Percentiles rank a stretch among this genome's conserved stretches.
Evolutionary conservation across 2,329 filamentous ascomycete genomes (phyloP).

Genomic region (Calonectria leucothoes): DNA sequence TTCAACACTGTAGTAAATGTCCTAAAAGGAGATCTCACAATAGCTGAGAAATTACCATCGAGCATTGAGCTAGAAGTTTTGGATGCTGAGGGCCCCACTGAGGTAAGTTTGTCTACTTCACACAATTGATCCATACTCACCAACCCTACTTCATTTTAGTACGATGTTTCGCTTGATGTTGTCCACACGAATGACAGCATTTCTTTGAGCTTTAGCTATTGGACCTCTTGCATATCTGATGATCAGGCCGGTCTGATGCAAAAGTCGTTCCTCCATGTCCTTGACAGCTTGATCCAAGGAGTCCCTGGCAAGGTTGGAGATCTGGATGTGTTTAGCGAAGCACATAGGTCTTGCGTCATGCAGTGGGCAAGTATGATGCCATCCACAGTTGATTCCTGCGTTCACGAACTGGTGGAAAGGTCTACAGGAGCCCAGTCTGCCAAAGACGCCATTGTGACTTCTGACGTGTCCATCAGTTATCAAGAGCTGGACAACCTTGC

Average conservation of each 20-base stretch:
- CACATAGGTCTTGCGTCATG: neutral
- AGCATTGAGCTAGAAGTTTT: neutral
- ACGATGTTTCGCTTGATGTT: neutral
- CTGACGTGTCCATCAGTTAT: neutral
- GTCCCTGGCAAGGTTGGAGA: neutral
- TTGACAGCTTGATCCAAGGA: neutral
- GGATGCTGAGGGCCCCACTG: neutral
- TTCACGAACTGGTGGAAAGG: neutral
- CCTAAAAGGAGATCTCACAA: neutral
- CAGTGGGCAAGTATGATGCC: neutral
- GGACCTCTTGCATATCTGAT: neutral
- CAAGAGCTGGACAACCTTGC: neutral
- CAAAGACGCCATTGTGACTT: neutral
- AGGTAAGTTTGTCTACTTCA: neutral
- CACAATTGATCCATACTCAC: neutral
- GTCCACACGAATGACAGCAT: neutral
- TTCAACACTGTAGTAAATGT: neutral
- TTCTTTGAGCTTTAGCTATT: neutral
- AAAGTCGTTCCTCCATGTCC: neutral
- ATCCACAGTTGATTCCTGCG: neutral
- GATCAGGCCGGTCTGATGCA: neutral
- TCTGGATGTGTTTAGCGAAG: neutral
- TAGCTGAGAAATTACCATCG: neutral
- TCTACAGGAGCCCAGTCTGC: neutral
- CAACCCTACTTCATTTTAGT: neutral